A percentile compares a stretch with the other conserved stretches of the same genome.
These are phyloP conservation scores for Aspergillus mulundensis DNA, from an alignment of 495 filamentous ascomycete species.

Conservation along the genomic window DNA sequence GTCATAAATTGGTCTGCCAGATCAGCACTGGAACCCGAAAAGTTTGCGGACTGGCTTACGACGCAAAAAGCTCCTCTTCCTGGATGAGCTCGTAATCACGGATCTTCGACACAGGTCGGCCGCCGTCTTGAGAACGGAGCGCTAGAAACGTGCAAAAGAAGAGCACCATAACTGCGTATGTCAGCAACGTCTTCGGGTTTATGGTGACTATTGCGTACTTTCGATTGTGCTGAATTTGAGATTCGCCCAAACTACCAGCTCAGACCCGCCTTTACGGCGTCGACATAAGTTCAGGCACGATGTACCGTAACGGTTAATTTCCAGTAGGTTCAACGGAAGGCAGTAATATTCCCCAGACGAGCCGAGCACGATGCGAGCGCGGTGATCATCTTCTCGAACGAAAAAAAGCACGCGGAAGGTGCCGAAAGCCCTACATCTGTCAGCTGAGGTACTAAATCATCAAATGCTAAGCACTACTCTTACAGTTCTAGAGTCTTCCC, in stretches of 20 bases:
- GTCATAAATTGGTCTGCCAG: slow-evolving; percentile 63
- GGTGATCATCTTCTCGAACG: slow-evolving; percentile 47
- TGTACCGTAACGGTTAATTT: slow-evolving; percentile 48
- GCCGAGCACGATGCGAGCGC: slow-evolving; percentile 55
- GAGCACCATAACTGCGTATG: slow-evolving; percentile 61
- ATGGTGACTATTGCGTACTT: slow-evolving; percentile 32
- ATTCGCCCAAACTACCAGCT: slow-evolving; percentile 51
- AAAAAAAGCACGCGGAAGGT: slow-evolving; percentile 54
- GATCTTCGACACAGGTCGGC: slow-evolving; percentile 46
- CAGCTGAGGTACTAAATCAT: not conserved
- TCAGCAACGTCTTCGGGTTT: not conserved
- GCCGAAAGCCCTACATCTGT: slow-evolving; percentile 30
- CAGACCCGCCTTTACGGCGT: slow-evolving; percentile 35
- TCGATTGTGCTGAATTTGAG: slow-evolving; percentile 57
- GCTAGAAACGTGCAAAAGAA: slow-evolving; percentile 76
- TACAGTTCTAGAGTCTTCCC: slow-evolving; percentile 45
- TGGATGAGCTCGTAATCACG: slow-evolving; percentile 57
- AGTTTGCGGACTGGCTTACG: slow-evolving; percentile 43
- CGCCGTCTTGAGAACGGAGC: slow-evolving; percentile 64
- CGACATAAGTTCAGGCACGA: slow-evolving; percentile 55
- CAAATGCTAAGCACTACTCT: slow-evolving; percentile 8
- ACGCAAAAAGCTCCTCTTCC: slow-evolving; percentile 66
- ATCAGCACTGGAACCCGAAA: not conserved
- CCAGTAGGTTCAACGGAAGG: slow-evolving; percentile 49
- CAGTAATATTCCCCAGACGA: slow-evolving; percentile 41